Conservation (phyloP, 805 yeast species). For the Aciculoconidium aculeatum region DNA sequence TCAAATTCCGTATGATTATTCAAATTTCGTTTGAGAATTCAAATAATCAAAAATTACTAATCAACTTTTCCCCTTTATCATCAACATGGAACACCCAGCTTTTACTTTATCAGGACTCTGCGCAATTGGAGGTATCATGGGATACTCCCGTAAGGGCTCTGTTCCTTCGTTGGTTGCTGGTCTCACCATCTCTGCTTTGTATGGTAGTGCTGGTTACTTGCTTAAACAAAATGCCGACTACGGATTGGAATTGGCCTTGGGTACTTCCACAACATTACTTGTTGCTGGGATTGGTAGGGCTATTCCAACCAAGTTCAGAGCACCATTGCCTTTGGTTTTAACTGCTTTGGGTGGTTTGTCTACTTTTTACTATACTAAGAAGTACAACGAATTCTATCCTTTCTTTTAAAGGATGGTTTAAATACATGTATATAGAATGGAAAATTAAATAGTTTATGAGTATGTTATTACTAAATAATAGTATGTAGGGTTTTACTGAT, state of each 20-base stretch:
- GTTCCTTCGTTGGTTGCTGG: slow-evolving; percentile 82
- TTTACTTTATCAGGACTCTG: slow-evolving; percentile 65
- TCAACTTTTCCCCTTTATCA: too few relatives aligned
- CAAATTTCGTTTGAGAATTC: too few relatives aligned
- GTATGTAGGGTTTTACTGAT: too few relatives aligned
- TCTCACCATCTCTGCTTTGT: slow-evolving; percentile 48
- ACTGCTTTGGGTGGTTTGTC: slow-evolving; percentile 59
- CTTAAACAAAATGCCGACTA: slow-evolving; percentile 65
- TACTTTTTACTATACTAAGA: slow-evolving; percentile 63
- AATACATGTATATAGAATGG: slow-evolving; percentile 1
- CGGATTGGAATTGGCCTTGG: slow-evolving; percentile 78
- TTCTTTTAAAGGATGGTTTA: too few relatives aligned
- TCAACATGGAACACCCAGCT: slow-evolving; percentile 67
- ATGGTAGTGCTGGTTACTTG: slow-evolving; percentile 71
- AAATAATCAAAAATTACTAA: too few relatives aligned
- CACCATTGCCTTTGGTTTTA: slow-evolving; percentile 71
- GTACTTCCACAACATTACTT: slow-evolving; percentile 59
- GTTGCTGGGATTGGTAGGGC: slow-evolving; percentile 74
- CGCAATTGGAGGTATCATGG: slow-evolving; percentile 65
- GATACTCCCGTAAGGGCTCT: slow-evolving; percentile 63
- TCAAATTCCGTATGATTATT: too few relatives aligned
- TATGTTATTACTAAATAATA: too few relatives aligned
- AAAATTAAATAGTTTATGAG: too few relatives aligned
- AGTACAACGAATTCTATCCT: slow-evolving; percentile 67
- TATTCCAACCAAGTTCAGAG: slow-evolving; percentile 48